A percentile compares a stretch with the other conserved stretches of the same genome.
Conservation (phyloP, 805 yeast genomes). For the Maudiozyma bulderi region DNA sequence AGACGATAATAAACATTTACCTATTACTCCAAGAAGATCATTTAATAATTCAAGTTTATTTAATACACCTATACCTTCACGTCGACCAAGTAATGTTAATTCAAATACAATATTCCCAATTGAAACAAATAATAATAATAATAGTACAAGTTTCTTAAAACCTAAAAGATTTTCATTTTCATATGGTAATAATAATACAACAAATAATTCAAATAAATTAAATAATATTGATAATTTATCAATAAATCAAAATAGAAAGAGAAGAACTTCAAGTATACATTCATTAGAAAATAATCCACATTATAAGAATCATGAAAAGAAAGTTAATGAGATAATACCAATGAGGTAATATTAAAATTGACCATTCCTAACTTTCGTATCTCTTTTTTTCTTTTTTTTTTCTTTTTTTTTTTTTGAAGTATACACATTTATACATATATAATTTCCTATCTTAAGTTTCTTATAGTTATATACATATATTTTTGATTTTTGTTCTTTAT, state of each 20-base stretch:
- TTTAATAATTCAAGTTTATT: neutral
- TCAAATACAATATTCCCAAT: slow-evolving; percentile 1
- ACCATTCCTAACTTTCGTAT: neutral
- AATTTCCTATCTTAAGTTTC: no score
- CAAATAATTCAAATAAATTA: neutral
- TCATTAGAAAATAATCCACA: slow-evolving; percentile 1
- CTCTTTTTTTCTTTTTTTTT: neutral
- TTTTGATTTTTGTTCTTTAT: no score
- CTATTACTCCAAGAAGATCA: slow-evolving; percentile 1
- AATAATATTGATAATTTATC: neutral
- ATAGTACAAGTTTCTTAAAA: neutral
- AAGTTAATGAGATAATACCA: slow-evolving; percentile 53
- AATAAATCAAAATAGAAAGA: slow-evolving; percentile 1
- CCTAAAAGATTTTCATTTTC: neutral
- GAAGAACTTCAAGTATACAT: slow-evolving; percentile 6
- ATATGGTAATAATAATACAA: neutral
- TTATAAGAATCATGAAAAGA: slow-evolving; percentile 1
- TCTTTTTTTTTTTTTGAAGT: neutral
- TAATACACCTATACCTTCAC: neutral
- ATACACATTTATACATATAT: neutral
- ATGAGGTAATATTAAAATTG: neutral
- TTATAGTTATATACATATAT: no score
- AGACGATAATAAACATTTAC: neutral
- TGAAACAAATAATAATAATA: neutral
- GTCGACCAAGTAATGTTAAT: slow-evolving; percentile 2